Base-by-base conservation (phyloP, 2,329 filamentous ascomycete genomes). In the Penicillium freii region DNA sequence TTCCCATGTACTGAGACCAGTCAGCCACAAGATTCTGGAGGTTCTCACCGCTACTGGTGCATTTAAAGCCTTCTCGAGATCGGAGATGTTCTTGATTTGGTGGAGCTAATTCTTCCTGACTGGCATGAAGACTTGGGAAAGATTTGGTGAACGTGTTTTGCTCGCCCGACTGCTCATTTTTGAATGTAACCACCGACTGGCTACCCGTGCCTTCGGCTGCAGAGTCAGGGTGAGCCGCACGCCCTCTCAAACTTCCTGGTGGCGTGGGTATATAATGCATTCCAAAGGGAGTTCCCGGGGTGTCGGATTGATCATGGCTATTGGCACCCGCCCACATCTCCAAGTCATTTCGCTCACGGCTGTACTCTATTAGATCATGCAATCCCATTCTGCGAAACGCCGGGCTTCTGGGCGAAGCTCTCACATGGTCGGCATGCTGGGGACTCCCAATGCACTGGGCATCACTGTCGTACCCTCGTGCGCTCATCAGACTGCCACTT, bases 381-480 rank as follows among this genome's bases (percentile, higher is more conserved):
- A 67, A 44, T 11, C 58, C 62, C 49, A 59, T 52, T 38, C 57
- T 60, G 11, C 51, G 59, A 25, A 50, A 42, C 1, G 36, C 47
- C 34, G 45, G 54, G 39, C 25, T 47, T 13, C 51, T 54, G 9
- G 59, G 61, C 11, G 62, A 60, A 27, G 45, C 48, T 11, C 43
- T 50, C 13, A 53, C 15, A 5, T 31, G 51, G 6, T 58, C 58
- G 27, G 19, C 44, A 31, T 70, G 66, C 23, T 65, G 69, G 25
- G 75, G 73, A 13, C 71, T 76, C 15, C 66, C 54, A 42, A 78
- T 71, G 38, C 59, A 73, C 33, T 73, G 73, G 11, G 75, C 75
- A 65, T 78, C 75, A 47, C 75, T 77, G 55, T 78, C 75, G 57
- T 78, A 77, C 8, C 68, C 73, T 53, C 65, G 66, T 36, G 75